Conservation (phyloP, 2,329 filamentous ascomycete genomes). For the Cryphonectria radicalis region DNA sequence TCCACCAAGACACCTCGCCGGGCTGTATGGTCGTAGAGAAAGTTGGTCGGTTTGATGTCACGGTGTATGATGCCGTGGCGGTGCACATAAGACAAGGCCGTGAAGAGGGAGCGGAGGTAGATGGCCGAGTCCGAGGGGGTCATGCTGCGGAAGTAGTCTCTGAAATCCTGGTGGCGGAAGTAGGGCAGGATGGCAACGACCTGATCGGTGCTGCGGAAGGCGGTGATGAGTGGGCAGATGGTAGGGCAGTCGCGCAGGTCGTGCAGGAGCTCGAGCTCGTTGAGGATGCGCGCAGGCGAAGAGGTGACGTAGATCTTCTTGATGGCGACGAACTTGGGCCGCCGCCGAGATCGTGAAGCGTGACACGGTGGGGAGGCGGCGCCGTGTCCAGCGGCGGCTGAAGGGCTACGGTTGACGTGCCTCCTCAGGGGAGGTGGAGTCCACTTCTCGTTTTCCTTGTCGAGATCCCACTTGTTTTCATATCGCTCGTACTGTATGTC, state of each 20-base stretch:
- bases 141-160: slow-evolving; percentile 92
- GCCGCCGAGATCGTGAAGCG: slow-evolving; percentile 38
- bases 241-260: slow-evolving; percentile 82
- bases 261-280: slow-evolving; percentile 91
- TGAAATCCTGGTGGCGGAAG: slow-evolving; percentile 93
- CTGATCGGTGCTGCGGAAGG: slow-evolving; percentile 93
- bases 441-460: slow-evolving; percentile 69
- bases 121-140: slow-evolving; percentile 82
- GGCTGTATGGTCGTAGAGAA: slow-evolving; percentile 83
- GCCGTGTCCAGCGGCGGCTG: slow-evolving; percentile 27
- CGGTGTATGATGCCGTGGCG: slow-evolving; percentile 84
- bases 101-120: slow-evolving; percentile 88
- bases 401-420: slow-evolving; percentile 44
- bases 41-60: slow-evolving; percentile 98
- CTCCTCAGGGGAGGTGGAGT: slow-evolving; percentile 68
- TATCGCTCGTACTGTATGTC: slow-evolving; percentile 85
- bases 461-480: slow-evolving; percentile 85
- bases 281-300: slow-evolving; percentile 89
- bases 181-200: slow-evolving; percentile 94
- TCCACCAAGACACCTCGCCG: slow-evolving; percentile 93
- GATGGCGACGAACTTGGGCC: slow-evolving; percentile 84
- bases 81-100: slow-evolving; percentile 82
- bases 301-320: slow-evolving; percentile 99
- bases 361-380: slow-evolving; percentile 30
- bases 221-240: slow-evolving; percentile 94